phyloP scores from a whole-genome alignment of 768 basidiomycete species.

The Mycena floridula region DNA sequence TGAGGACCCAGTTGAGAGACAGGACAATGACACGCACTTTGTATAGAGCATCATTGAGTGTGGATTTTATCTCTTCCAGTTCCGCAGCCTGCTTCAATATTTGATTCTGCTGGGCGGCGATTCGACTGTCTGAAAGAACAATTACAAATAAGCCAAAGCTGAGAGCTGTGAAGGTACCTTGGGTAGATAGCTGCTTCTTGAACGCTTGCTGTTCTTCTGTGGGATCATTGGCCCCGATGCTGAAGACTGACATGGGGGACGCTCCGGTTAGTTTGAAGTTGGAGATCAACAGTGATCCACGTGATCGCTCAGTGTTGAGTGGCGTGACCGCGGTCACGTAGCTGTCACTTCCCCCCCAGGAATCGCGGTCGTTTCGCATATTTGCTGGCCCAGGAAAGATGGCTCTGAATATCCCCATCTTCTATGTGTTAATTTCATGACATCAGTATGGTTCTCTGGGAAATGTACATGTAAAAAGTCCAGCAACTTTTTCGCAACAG shows the following conservation, averaged over 20 bases:
- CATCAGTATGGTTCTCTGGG: too few relatives aligned
- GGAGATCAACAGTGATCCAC: neutral
- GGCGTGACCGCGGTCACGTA: too few relatives aligned
- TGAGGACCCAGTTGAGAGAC: neutral
- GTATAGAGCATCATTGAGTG: conserved; percentile 39
- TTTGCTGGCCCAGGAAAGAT: too few relatives aligned
- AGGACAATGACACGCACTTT: conserved; percentile 28
- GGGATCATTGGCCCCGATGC: conserved; percentile 39
- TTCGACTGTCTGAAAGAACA: conserved; percentile 34
- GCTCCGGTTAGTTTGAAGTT: neutral
- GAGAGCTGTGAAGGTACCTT: conserved; percentile 27
- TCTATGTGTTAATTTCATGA: too few relatives aligned
- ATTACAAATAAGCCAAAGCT: neutral
- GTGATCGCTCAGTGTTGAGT: too few relatives aligned
- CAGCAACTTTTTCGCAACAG: too few relatives aligned
- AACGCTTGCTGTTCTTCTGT: conserved; percentile 39
- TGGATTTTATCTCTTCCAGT: conserved; percentile 34
- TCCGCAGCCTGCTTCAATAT: conserved; percentile 34
- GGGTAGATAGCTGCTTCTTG: conserved; percentile 43
- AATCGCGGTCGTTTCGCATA: too few relatives aligned
- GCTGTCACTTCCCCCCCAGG: too few relatives aligned
- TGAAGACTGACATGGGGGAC: conserved; percentile 41
- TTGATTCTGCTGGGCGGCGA: conserved; percentile 40
- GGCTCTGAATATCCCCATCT: too few relatives aligned
- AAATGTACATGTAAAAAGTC: too few relatives aligned